phyloP scores from a whole-genome alignment of 1,284 basidiomycete genomes.

The Coniophora puteana region DNA sequence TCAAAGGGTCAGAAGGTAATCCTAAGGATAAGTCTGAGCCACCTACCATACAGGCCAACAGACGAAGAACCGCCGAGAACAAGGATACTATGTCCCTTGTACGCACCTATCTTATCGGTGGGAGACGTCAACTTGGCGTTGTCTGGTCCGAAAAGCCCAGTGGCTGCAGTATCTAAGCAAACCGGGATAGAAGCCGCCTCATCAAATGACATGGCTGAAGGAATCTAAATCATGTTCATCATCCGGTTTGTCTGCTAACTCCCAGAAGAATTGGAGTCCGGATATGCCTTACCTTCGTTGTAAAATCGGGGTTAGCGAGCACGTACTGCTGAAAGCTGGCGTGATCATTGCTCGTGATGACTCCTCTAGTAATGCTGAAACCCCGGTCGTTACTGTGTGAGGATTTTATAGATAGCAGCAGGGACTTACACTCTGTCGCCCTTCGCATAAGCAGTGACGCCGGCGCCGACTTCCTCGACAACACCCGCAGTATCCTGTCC shows the following conservation, averaged over 20 bases:
- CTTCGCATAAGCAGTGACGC: slow-evolving; percentile 27
- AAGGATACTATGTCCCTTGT: too few relatives aligned
- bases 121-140: too few relatives aligned
- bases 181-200: slow-evolving; percentile 33
- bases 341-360: slow-evolving; percentile 3
- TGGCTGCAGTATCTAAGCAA: slow-evolving; percentile 32
- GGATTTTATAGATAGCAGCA: slow-evolving; percentile 1
- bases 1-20: background rate
- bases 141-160: slow-evolving; percentile 28
- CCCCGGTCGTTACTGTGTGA: too few relatives aligned
- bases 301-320: slow-evolving; percentile 18
- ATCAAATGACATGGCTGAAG: slow-evolving; percentile 24
- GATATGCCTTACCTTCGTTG: slow-evolving; percentile 22
- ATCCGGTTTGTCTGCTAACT: slow-evolving; percentile 14
- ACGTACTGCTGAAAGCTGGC: slow-evolving; percentile 26
- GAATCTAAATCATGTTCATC: slow-evolving; percentile 16
- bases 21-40: background rate
- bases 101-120: too few relatives aligned
- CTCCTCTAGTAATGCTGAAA: too few relatives aligned
- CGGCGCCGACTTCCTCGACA: slow-evolving; percentile 37
- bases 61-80: slow-evolving; percentile 42
- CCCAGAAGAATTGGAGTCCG: too few relatives aligned
- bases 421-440: slow-evolving; percentile 38
- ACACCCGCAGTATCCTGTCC: slow-evolving; percentile 46
- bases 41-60: slow-evolving; percentile 39